phyloP scores from a whole-genome alignment of 495 filamentous ascomycete genomes.

The Articulospora tetracladia region DNA sequence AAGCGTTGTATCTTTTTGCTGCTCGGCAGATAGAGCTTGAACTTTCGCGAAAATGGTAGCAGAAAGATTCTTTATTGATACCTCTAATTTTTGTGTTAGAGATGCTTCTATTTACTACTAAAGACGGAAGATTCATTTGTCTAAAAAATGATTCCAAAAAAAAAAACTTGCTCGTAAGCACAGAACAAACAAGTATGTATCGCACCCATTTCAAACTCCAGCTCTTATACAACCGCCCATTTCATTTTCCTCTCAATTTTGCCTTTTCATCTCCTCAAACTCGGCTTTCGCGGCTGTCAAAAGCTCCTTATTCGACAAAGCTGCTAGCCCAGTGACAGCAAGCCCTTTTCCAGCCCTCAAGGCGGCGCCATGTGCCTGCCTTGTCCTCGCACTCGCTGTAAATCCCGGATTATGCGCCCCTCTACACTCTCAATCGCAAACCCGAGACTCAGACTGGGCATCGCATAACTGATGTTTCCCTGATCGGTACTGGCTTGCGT shows the following conservation, averaged over 20 bases:
- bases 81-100: too few species aligned
- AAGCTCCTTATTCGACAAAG: conserved; percentile 12
- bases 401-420: conserved; percentile 59
- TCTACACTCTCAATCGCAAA: conserved; percentile 51
- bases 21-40: too few species aligned
- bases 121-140: too few species aligned
- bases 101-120: too few species aligned
- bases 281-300: conserved; percentile 9
- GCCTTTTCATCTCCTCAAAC: conserved; percentile 12
- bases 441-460: conserved; percentile 57
- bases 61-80: too few species aligned
- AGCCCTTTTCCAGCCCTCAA: conserved; percentile 14
- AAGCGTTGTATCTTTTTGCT: too few species aligned
- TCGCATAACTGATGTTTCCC: conserved; percentile 61
- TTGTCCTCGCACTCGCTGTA: conserved; percentile 28
- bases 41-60: too few species aligned
- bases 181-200: too few species aligned
- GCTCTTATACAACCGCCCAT: background rate
- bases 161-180: too few species aligned
- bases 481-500: conserved; percentile 55
- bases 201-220: too few species aligned
- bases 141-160: too few species aligned
- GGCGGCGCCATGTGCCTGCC: conserved; percentile 3
- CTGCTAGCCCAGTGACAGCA: conserved; percentile 6
- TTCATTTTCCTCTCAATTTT: background rate